Evolutionary conservation across 139 green algal genomes (phyloP), one percentile per base, ranked within the genome.

Genomic region (Coccomyxa sp.): DNA sequence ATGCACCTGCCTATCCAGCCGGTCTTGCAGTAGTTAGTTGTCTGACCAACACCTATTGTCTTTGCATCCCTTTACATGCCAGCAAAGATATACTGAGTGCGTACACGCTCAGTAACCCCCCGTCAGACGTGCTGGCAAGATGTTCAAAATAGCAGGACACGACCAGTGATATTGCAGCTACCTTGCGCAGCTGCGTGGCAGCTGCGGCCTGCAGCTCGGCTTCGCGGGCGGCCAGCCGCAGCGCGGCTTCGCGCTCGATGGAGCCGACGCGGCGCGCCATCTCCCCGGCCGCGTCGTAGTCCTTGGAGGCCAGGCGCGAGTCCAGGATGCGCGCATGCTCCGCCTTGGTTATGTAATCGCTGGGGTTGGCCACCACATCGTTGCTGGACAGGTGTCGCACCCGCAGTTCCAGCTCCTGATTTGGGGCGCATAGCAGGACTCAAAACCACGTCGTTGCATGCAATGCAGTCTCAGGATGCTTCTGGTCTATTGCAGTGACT

Each of bases 281-380:
- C 63, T 71, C 63, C 4, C 63, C 63, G 21, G 63, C 18, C 21
- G 63, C 18, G 63, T 71, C 63, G 63, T 71, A 25, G 10, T 71
- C 63, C 63, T 71, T 71, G 63, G 18, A 28, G 63, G 63, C 63
- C 63, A 71, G 18, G 63, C 63, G 63, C 63, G 63, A 71, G 63
- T 71, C 63, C 63, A 71, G 63, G 63, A 71, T 71, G 63, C 63
- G 63, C 63, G 63, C 63, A 71, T 71, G 63, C 63, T 71, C 63
- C 18, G 63, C 63, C 21, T 71, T 71, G 18, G 63, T 71, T 21
- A 71, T 71, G 63, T 71, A 71, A 25, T 71, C 63, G 63, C 63
- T 71, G 63, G 63, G 63, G 63, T 71, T 71, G 63, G 18, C 21
- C 18, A 71, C 63, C 63, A 71, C 63, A 25, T 71, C 63, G 10